phyloP scores from a whole-genome alignment of 2,329 filamentous ascomycete species.

The Pseudophaeomoniella oleicola region DNA sequence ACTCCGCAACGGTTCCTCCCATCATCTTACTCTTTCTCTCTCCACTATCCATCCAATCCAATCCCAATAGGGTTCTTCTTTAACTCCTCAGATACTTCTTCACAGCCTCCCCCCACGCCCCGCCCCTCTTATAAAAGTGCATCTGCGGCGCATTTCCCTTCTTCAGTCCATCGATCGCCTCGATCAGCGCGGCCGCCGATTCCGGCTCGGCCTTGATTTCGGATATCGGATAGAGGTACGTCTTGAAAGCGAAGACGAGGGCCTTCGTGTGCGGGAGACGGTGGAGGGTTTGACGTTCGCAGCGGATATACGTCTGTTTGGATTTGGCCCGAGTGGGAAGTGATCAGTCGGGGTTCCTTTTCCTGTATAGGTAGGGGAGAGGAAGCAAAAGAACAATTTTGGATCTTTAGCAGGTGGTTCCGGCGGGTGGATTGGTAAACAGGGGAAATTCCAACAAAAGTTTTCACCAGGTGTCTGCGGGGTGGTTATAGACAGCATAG shows the following conservation, averaged over 20 bases:
- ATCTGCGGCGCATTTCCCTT: slow-evolving; percentile 43
- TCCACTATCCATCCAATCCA: too few relatives aligned
- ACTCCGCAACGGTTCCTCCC: too few relatives aligned
- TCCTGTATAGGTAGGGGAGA: too few relatives aligned
- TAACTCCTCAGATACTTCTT: slow-evolving; percentile 31
- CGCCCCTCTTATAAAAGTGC: slow-evolving; percentile 41
- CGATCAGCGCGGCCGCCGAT: slow-evolving; percentile 34
- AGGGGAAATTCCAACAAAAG: too few relatives aligned
- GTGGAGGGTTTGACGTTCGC: slow-evolving; percentile 48
- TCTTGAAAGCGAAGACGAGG: slow-evolving; percentile 48
- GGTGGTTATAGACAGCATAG: background rate
- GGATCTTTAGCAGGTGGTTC: too few relatives aligned
- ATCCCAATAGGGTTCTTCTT: background rate
- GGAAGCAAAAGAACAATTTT: too few relatives aligned
- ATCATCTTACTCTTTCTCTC: too few relatives aligned
- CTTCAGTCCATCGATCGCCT: slow-evolving; percentile 45
- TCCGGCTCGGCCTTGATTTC: slow-evolving; percentile 42
- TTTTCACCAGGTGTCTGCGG: too few relatives aligned
- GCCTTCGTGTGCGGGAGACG: slow-evolving; percentile 38
- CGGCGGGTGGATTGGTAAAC: too few relatives aligned
- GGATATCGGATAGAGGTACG: slow-evolving; percentile 42
- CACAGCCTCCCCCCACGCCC: slow-evolving; percentile 42
- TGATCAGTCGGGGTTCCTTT: too few relatives aligned
- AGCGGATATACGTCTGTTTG: slow-evolving; percentile 32
- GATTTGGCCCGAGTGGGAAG: too few relatives aligned